Percentiles rank a stretch among this genome's conserved stretches.
Conservation (phyloP, 179 eudicot genomes). For the Drosera spatulata region DNA sequence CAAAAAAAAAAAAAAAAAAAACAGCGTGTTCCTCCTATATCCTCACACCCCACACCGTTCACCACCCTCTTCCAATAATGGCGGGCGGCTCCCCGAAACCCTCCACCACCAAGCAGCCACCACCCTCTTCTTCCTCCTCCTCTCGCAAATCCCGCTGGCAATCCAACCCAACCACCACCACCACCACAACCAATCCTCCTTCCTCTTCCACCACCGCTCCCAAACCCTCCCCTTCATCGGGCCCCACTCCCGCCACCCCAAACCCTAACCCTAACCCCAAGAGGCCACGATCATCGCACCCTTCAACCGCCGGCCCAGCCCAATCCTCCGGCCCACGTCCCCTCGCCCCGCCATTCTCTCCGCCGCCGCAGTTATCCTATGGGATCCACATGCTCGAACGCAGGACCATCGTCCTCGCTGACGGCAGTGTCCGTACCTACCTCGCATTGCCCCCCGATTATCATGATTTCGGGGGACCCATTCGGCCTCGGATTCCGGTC, state of each 20-base stretch:
- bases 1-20: no score
- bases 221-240: no score
- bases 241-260: constrained; percentile 18
- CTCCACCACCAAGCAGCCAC: constrained; percentile 15
- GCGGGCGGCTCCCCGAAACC: constrained; percentile 18
- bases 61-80: constrained; percentile 2
- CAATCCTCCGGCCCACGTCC: constrained; percentile 9
- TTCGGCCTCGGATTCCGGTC: constrained; percentile 11
- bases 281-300: constrained; percentile 11
- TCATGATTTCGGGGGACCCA: constrained; percentile 35
- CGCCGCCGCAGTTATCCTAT: constrained; percentile 37
- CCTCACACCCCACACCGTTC: neutral
- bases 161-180: constrained; percentile 7
- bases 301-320: constrained; percentile 10
- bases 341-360: constrained; percentile 12
- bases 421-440: constrained; percentile 60
- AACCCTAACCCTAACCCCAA: constrained; percentile 17
- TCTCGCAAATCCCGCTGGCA: constrained; percentile 43
- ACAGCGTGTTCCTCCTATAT: no score
- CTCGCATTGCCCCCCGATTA: constrained; percentile 75
- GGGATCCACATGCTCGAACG: constrained; percentile 85
- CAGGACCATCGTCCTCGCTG: constrained; percentile 44
- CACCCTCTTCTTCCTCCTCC: constrained; percentile 7
- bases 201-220: constrained; percentile 12
- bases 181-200: constrained; percentile 6